phyloP scores from a whole-genome alignment of 2,329 filamentous ascomycete genomes.

The Alternaria longipes region DNA sequence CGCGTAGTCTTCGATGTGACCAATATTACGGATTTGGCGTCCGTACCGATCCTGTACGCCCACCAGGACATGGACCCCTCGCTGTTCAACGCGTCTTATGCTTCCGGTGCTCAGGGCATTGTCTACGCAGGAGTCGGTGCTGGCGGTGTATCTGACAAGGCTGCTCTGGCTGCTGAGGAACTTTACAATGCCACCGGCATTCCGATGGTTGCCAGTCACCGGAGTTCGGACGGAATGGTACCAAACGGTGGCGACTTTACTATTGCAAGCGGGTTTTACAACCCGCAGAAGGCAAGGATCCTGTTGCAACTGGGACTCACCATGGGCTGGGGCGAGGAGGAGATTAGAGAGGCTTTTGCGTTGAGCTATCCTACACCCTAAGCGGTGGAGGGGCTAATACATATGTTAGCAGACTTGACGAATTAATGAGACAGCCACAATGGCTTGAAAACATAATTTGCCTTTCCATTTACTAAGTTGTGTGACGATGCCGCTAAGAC shows the following conservation, averaged over 20 bases:
- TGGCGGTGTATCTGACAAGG: constrained; percentile 55
- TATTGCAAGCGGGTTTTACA: constrained; percentile 62
- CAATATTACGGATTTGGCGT: constrained; percentile 60
- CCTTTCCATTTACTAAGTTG: not conserved
- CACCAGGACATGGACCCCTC: constrained; percentile 63
- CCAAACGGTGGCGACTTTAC: constrained; percentile 44
- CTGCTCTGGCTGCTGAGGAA: constrained; percentile 51
- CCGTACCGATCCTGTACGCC: constrained; percentile 66
- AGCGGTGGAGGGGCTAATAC: not conserved
- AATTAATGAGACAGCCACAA: not conserved
- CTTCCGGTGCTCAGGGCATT: constrained; percentile 62
- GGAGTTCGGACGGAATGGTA: constrained; percentile 64
- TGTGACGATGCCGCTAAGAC: not conserved
- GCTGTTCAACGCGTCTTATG: constrained; percentile 60
- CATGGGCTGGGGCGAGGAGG: constrained; percentile 47
- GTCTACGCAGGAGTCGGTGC: constrained; percentile 66
- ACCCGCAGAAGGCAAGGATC: constrained; percentile 65
- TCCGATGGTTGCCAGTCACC: constrained; percentile 62
- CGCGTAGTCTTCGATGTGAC: constrained; percentile 54
- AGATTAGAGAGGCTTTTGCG: constrained; percentile 56
- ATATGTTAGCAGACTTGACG: not conserved
- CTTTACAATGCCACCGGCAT: constrained; percentile 58
- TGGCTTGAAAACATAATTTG: not conserved
- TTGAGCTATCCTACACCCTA: constrained; percentile 40
- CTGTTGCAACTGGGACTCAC: constrained; percentile 56